Conservation (phyloP, 2,329 filamentous ascomycete genomes). For the Endothia cerciana region DNA sequence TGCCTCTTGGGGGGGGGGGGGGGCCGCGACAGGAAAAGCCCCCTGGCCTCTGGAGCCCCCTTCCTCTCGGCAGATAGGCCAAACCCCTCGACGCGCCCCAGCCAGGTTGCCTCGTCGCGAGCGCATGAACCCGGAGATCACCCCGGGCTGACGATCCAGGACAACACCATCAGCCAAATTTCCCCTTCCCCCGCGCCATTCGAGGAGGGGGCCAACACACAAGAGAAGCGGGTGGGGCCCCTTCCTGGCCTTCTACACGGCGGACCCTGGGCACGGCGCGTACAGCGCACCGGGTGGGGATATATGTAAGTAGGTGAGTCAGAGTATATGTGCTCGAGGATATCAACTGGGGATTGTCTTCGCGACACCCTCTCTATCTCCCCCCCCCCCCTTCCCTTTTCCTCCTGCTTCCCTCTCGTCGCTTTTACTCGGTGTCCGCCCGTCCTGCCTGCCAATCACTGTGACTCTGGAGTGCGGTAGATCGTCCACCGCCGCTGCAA, state of each 20-base stretch:
- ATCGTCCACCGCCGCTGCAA: no score
- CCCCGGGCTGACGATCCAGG: no score
- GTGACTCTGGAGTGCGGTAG: no score
- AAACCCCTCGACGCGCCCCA: no score
- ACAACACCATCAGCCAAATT: slow-evolving; percentile 15
- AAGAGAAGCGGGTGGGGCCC: not conserved
- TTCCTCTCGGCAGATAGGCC: no score
- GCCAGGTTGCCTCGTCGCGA: not conserved
- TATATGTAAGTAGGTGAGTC: slow-evolving; percentile 21
- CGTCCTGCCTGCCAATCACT: no score
- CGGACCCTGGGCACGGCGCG: slow-evolving; percentile 10
- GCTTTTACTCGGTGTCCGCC: no score
- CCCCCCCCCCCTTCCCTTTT: no score
- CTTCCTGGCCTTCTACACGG: not conserved
- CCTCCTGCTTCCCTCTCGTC: no score
- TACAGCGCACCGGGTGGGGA: slow-evolving; percentile 2
- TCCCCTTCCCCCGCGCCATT: not conserved
- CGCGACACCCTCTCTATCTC: not conserved
- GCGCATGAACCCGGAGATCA: slow-evolving; percentile 5
- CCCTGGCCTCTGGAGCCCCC: no score
- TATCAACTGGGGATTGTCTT: not conserved
- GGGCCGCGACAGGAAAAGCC: no score
- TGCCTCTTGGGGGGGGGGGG: no score
- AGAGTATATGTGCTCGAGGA: slow-evolving; percentile 18
- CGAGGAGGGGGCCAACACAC: not conserved